Percentiles rank a stretch among this genome's conserved stretches.
Conservation (phyloP, 78 protist genomes). For the Dictyostelium capitatum region DNA sequence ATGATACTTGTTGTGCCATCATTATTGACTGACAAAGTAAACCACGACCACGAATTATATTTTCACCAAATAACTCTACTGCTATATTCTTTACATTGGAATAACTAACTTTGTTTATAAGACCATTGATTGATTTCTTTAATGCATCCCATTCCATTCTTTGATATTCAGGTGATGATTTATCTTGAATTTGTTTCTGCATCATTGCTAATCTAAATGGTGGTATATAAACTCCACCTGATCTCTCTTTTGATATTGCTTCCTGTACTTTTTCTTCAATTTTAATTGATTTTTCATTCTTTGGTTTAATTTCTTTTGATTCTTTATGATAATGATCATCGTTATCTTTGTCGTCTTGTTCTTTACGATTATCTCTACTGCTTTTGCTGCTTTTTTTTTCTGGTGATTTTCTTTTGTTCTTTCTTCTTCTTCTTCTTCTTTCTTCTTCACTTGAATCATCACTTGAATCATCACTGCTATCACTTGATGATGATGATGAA, state of each 20-base stretch:
- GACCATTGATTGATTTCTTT: slow-evolving; percentile 96
- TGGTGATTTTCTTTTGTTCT: neutral
- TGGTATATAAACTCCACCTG: slow-evolving; percentile 88
- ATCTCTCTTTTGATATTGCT: slow-evolving; percentile 43
- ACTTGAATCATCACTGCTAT: neutral
- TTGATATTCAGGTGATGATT: slow-evolving; percentile 92
- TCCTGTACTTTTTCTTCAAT: slow-evolving; percentile 50
- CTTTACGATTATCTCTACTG: neutral
- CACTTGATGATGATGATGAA: neutral
- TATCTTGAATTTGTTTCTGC: slow-evolving; percentile 72
- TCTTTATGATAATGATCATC: neutral
- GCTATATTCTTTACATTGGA: slow-evolving; percentile 92
- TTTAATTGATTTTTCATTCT: slow-evolving; percentile 15
- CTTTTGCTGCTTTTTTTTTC: neutral
- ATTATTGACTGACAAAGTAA: slow-evolving; percentile 90
- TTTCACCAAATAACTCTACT: slow-evolving; percentile 95
- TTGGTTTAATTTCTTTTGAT: neutral
- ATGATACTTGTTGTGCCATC: slow-evolving; percentile 93
- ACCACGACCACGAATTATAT: slow-evolving; percentile 98
- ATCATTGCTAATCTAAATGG: slow-evolving; percentile 87
- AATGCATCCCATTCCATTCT: slow-evolving; percentile 97
- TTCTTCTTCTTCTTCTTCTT: neutral
- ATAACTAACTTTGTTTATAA: slow-evolving; percentile 95
- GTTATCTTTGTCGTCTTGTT: slow-evolving; percentile 7
- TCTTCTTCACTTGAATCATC: neutral